Evolutionary conservation across 805 yeast species (phyloP).

Genomic region (Yamadazyma takamatsuzukensis): DNA sequence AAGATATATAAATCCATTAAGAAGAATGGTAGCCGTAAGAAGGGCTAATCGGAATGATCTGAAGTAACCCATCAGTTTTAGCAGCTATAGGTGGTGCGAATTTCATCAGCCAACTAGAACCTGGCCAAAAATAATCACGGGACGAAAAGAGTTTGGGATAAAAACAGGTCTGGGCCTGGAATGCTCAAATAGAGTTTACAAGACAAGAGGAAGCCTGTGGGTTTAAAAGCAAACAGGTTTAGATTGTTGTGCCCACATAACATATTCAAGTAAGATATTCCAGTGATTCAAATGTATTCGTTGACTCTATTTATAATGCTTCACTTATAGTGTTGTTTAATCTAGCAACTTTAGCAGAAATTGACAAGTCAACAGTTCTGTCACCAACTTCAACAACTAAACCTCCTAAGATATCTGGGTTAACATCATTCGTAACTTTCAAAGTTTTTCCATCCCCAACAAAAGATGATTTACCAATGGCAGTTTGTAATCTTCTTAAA

Average conservation of each 20-base stretch:
- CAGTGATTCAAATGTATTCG: conserved; percentile 1
- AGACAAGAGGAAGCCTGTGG: too few species aligned
- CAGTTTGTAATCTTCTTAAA: conserved; percentile 71
- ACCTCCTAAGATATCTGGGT: conserved; percentile 94
- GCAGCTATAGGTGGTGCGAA: too few species aligned
- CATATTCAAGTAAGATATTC: not conserved
- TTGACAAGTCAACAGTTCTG: conserved; percentile 91
- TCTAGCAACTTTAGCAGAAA: conserved; percentile 78
- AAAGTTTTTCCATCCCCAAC: conserved; percentile 86
- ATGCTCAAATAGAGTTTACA: too few species aligned
- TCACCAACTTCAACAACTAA: conserved; percentile 94
- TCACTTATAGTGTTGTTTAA: conserved; percentile 86
- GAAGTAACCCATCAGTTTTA: conserved; percentile 2
- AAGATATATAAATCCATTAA: conserved; percentile 67
- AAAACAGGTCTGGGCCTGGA: not conserved
- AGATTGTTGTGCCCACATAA: too few species aligned
- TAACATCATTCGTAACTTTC: conserved; percentile 75
- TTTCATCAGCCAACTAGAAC: too few species aligned
- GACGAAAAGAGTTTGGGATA: not conserved
- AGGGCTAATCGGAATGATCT: conserved; percentile 3
- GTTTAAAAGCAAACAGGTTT: too few species aligned
- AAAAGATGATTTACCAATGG: conserved; percentile 72
- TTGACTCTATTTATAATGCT: conserved; percentile 54
- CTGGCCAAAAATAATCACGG: not conserved
- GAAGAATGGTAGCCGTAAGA: conserved; percentile 31